Base-by-base conservation (phyloP, 768 basidiomycete species). In the Tulasnella sp. region DNA sequence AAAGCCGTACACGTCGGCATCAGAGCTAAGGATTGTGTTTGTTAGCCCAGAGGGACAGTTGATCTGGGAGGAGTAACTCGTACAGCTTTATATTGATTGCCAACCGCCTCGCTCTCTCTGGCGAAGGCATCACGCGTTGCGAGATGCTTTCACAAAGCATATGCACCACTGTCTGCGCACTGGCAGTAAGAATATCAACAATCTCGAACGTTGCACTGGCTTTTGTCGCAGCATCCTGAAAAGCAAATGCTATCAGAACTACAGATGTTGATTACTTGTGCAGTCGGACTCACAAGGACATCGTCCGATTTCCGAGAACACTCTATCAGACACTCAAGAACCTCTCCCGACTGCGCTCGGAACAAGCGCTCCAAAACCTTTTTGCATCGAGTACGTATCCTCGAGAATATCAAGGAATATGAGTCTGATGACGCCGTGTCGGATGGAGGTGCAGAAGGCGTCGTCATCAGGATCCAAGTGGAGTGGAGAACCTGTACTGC, bases 311-410 rank as follows among this genome's bases (percentile, higher is more conserved):
- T 42, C 77, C 75, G 80, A 93, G 93, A 97, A 68, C 86, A 88
- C 34, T 86, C 84, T 24, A 95, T 76, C 32, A 92, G 73, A 0
- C 83, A 85, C 66, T 93, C 89, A 56, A 97, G 76, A 3, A 96
- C 85, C 67, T 95, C 91, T 2, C 78, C 70, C 3, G 90, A 80
- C 61, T 87, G 82, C 1, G 82, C 78, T 38, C 86, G 85, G 75
- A 94, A 95, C 5, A 96, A 73, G 61, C 87, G 85, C 66, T 95
- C 93, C 43, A 97, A 72, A 0, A 84, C 88, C 54, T 88, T 80
- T 27, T 84, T 81, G 68, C 86, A 85, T 32, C 93, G 81, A 24
- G 76, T 67, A 61, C 85, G 74, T 17, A 86, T 79, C 38, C 86
- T 81, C 52, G 68, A 78, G 67, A 80, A 87, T 30, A 88, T 82